These are phyloP conservation scores for Alternaria burnsii DNA, from an alignment of 2,329 filamentous ascomycete species.

Conservation along the genomic window DNA sequence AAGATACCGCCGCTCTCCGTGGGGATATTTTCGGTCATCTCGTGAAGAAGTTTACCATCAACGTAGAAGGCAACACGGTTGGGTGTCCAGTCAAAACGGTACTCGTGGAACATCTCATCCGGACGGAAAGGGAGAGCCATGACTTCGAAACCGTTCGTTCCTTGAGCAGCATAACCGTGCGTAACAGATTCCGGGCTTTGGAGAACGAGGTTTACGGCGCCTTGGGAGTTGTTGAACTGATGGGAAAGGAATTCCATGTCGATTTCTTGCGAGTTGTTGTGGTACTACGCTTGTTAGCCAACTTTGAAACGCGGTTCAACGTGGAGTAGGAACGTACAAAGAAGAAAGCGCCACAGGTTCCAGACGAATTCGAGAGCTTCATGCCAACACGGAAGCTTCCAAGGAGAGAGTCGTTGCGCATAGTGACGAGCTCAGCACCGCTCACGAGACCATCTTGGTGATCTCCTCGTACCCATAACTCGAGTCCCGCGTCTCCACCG, in stretches of 20 bases:
- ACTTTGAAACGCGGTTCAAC: background rate
- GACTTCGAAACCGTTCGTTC: conserved; percentile 66
- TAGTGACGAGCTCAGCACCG: conserved; percentile 70
- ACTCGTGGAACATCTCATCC: conserved; percentile 74
- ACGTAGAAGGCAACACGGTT: conserved; percentile 73
- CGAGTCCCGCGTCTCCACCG: conserved; percentile 52
- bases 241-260: conserved; percentile 80
- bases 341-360: conserved; percentile 82
- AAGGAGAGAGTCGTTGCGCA: conserved; percentile 69
- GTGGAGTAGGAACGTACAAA: conserved; percentile 64
- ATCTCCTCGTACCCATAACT: conserved; percentile 51
- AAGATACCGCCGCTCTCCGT: conserved; percentile 70
- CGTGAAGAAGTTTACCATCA: conserved; percentile 66
- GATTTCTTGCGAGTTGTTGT: conserved; percentile 81
- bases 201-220: conserved; percentile 76
- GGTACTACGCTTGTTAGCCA: conserved; percentile 63
- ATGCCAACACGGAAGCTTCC: conserved; percentile 75
- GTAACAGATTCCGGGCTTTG: conserved; percentile 69
- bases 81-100: conserved; percentile 77
- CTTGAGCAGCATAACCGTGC: conserved; percentile 69
- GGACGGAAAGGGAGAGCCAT: conserved; percentile 72
- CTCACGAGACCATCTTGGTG: conserved; percentile 62
- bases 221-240: conserved; percentile 67
- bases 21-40: conserved; percentile 67
- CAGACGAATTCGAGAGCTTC: conserved; percentile 66